These are phyloP conservation scores for Zhuliangozyma blackwelliae DNA, from an alignment of 1,139 yeast species.

Conservation along the genomic window DNA sequence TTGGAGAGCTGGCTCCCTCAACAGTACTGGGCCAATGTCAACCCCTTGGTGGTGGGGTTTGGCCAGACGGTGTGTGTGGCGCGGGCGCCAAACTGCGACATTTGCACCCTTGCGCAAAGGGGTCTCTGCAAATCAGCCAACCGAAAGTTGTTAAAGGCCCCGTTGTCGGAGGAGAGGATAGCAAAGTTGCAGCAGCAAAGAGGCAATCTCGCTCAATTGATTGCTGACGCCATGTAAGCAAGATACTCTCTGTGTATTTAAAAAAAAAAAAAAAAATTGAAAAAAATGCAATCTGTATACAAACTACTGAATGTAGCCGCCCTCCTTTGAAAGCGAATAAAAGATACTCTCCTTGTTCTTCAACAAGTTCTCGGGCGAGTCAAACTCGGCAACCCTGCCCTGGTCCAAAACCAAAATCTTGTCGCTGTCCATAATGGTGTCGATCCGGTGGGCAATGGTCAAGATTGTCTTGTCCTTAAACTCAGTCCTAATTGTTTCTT, in stretches of 20 bases:
- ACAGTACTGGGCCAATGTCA: conserved; percentile 76
- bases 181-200: conserved; percentile 32
- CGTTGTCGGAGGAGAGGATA: conserved; percentile 26
- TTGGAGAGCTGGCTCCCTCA: conserved; percentile 73
- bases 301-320: conserved; percentile 14
- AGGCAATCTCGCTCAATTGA: conserved; percentile 29
- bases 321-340: conserved; percentile 30
- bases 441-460: conserved; percentile 80
- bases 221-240: conserved; percentile 11
- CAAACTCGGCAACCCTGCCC: conserved; percentile 71
- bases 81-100: conserved; percentile 64
- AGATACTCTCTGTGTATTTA: neutral
- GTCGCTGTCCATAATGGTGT: conserved; percentile 79
- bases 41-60: conserved; percentile 85
- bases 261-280: neutral
- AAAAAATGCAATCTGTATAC: neutral
- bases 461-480: conserved; percentile 67
- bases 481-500: conserved; percentile 64
- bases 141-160: conserved; percentile 31
- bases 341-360: conserved; percentile 21
- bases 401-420: conserved; percentile 64
- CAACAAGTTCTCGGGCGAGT: conserved; percentile 33
- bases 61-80: conserved; percentile 89
- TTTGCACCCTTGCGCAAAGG: conserved; percentile 55
- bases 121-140: conserved; percentile 54